Conservation (phyloP, 2,329 filamentous ascomycete species). For the Ascochyta viciae-villosae region DNA sequence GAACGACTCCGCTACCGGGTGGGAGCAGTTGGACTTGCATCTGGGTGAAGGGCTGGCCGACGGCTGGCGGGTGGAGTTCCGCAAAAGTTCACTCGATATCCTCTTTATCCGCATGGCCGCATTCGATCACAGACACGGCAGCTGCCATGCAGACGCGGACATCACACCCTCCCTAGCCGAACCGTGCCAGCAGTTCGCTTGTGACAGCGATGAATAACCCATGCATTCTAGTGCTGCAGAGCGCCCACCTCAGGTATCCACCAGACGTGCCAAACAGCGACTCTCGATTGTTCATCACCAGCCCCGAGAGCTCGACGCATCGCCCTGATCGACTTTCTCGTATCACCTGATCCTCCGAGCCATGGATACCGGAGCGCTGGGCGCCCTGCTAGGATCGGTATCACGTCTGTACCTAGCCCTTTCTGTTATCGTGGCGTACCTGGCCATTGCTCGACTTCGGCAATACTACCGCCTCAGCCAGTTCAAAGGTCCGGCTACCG, state of each 20-base stretch:
- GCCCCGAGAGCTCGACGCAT: background rate
- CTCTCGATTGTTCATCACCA: slow-evolving; percentile 4
- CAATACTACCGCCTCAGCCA: slow-evolving; percentile 41
- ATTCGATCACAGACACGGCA: background rate
- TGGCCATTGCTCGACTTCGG: slow-evolving; percentile 26
- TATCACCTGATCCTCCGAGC: slow-evolving; percentile 3
- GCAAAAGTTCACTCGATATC: slow-evolving; percentile 2
- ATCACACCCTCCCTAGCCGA: slow-evolving; percentile 3
- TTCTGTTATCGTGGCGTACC: slow-evolving; percentile 21
- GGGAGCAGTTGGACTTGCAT: background rate
- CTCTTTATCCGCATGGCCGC: background rate
- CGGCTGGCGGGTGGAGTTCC: slow-evolving; percentile 1
- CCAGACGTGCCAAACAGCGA: background rate
- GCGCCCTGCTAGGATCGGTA: slow-evolving; percentile 16
- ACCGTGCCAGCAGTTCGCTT: slow-evolving; percentile 7
- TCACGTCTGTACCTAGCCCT: slow-evolving; percentile 23
- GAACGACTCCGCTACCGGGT: background rate
- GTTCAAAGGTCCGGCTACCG: slow-evolving; percentile 40
- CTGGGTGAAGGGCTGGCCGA: background rate
- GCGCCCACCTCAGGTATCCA: background rate
- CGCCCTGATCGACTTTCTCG: background rate
- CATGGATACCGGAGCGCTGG: slow-evolving; percentile 18
- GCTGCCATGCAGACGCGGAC: slow-evolving; percentile 2
- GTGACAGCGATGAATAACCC: slow-evolving; percentile 5
- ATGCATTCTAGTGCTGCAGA: slow-evolving; percentile 1